phyloP scores from a whole-genome alignment of 768 basidiomycete genomes.

The Termitomyces eurrhizus region DNA sequence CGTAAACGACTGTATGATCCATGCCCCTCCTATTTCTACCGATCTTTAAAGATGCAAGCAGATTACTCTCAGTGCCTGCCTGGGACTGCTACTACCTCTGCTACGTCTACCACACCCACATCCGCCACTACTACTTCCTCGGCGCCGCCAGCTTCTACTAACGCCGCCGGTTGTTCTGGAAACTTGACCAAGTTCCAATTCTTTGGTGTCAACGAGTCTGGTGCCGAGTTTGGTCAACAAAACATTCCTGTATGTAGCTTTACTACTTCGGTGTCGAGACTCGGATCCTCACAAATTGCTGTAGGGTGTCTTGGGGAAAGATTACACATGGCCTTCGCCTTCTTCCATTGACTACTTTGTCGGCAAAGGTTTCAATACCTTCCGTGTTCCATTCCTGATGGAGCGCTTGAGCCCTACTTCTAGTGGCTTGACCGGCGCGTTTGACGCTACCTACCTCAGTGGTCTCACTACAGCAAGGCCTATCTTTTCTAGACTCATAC shows the following conservation, averaged over 20 bases:
- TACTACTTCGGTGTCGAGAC: neutral
- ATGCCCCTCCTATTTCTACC: neutral
- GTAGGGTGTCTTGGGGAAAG: slow-evolving; percentile 34
- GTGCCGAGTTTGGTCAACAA: slow-evolving; percentile 55
- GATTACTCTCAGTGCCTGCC: slow-evolving; percentile 48
- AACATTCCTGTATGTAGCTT: slow-evolving; percentile 39
- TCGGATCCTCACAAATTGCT: neutral
- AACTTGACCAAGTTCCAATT: slow-evolving; percentile 52
- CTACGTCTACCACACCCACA: slow-evolving; percentile 24
- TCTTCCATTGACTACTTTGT: slow-evolving; percentile 47
- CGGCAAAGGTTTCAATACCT: slow-evolving; percentile 53
- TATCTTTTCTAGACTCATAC: neutral
- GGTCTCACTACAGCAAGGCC: slow-evolving; percentile 40
- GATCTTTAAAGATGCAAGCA: slow-evolving; percentile 15
- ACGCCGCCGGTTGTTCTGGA: slow-evolving; percentile 31
- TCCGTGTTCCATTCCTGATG: slow-evolving; percentile 58
- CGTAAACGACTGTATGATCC: slow-evolving; percentile 37
- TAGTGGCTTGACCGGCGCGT: slow-evolving; percentile 49
- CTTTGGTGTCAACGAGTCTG: slow-evolving; percentile 62
- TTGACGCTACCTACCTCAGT: slow-evolving; percentile 48
- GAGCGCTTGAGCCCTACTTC: slow-evolving; percentile 54
- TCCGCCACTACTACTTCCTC: slow-evolving; percentile 31
- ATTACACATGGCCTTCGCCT: slow-evolving; percentile 49
- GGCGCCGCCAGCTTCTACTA: slow-evolving; percentile 20
- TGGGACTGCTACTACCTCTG: slow-evolving; percentile 21